A percentile compares a stretch with the other conserved stretches of the same genome.
phyloP scores from a whole-genome alignment of 2,329 filamentous ascomycete species.

The Ilyonectria sp. region DNA sequence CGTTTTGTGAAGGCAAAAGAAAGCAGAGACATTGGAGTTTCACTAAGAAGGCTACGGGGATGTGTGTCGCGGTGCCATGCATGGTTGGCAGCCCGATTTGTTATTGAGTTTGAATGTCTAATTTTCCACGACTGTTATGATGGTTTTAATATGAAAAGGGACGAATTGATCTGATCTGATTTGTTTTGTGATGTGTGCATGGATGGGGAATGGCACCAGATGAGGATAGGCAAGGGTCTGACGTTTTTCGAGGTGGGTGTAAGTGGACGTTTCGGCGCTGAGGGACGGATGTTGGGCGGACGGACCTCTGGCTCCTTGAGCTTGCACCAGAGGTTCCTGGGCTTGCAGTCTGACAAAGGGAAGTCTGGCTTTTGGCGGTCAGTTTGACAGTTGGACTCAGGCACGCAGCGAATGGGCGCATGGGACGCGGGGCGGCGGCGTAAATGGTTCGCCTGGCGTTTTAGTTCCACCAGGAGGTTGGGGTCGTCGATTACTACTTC shows the following conservation, averaged over 20 bases:
- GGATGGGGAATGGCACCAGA: constrained; percentile 15
- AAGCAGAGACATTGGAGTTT: constrained; percentile 10
- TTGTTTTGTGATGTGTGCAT: not conserved
- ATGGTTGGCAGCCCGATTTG: constrained; percentile 9
- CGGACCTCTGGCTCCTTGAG: too few species aligned
- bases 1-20: constrained; percentile 13
- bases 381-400: not conserved
- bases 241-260: not conserved
- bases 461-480: not conserved
- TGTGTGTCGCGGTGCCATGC: constrained; percentile 9
- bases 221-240: constrained; percentile 3
- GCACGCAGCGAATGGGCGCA: not conserved
- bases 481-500: constrained; percentile 1
- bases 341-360: not conserved
- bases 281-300: not conserved
- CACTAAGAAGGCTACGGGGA: not conserved
- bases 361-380: not conserved
- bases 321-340: too few species aligned
- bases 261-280: not conserved
- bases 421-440: not conserved
- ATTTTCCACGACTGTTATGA: not conserved
- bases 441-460: not conserved
- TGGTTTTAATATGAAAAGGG: not conserved
- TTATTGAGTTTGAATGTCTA: not conserved
- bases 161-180: not conserved